Evolutionary conservation across 495 filamentous ascomycete species (phyloP).

Genomic region (Talaromyces stipitatus): DNA sequence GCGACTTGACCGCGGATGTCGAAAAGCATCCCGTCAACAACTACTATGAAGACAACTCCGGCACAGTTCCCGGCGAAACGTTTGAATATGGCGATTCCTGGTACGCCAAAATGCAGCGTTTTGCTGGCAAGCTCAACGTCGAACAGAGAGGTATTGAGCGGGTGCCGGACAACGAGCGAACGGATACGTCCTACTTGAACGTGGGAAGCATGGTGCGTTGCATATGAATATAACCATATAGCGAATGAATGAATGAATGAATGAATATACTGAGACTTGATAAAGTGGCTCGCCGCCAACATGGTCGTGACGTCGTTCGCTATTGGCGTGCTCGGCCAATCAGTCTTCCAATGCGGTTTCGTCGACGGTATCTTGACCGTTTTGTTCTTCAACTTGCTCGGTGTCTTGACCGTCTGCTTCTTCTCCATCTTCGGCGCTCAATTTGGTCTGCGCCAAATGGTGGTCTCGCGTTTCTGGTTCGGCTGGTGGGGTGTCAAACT

Average conservation of each 20-base stretch:
- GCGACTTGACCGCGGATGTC: conserved; percentile 20
- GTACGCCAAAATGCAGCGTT: conserved; percentile 60
- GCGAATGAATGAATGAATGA: neutral
- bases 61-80: conserved; percentile 52
- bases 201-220: conserved; percentile 66
- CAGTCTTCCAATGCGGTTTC: conserved; percentile 63
- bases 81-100: conserved; percentile 54
- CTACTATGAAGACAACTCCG: conserved; percentile 42
- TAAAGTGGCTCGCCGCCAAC: conserved; percentile 75
- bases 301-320: conserved; percentile 80
- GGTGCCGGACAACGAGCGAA: conserved; percentile 66
- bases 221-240: conserved; percentile 6
- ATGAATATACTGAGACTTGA: neutral
- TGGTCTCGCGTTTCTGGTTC: conserved; percentile 77
- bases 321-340: conserved; percentile 64
- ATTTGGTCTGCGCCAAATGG: conserved; percentile 80
- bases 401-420: conserved; percentile 66
- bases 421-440: conserved; percentile 72
- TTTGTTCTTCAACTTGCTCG: conserved; percentile 72
- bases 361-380: conserved; percentile 70
- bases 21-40: conserved; percentile 33
- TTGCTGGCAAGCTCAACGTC: conserved; percentile 62
- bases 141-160: conserved; percentile 78
- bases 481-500: conserved; percentile 66
- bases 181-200: conserved; percentile 56